These are phyloP conservation scores for Wickerhamiella dianesei DNA, from an alignment of 805 yeast genomes.

Conservation along the genomic window DNA sequence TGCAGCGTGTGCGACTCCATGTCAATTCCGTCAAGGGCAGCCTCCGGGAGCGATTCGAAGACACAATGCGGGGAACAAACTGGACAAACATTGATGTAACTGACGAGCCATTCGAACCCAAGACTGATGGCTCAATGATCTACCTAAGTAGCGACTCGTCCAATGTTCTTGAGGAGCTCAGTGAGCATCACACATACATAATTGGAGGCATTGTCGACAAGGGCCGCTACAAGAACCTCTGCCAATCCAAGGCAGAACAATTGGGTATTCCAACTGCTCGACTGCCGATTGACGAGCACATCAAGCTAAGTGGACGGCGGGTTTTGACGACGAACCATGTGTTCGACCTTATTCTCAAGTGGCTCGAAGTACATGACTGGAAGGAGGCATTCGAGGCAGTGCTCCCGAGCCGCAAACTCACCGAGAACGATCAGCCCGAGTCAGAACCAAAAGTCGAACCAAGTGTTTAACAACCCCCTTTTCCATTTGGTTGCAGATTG, in stretches of 20 bases:
- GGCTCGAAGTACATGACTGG: slow-evolving; percentile 76
- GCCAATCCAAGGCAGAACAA: slow-evolving; percentile 65
- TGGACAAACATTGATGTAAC: slow-evolving; percentile 45
- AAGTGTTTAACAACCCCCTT: no score
- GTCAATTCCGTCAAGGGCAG: slow-evolving; percentile 55
- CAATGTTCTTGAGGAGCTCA: slow-evolving; percentile 47
- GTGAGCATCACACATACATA: slow-evolving; percentile 61
- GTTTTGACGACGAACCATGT: slow-evolving; percentile 93
- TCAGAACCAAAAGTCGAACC: slow-evolving; percentile 1
- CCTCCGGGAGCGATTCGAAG: slow-evolving; percentile 56
- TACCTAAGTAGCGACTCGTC: slow-evolving; percentile 84
- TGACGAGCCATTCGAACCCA: neutral
- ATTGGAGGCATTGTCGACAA: slow-evolving; percentile 96
- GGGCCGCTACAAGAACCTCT: slow-evolving; percentile 70
- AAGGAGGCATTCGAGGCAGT: slow-evolving; percentile 73
- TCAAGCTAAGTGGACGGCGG: slow-evolving; percentile 68
- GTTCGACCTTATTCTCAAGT: slow-evolving; percentile 69
- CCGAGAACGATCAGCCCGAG: slow-evolving; percentile 3
- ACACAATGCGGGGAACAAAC: slow-evolving; percentile 41
- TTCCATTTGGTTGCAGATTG: neutral
- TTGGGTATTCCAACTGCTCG: slow-evolving; percentile 61
- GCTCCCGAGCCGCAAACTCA: slow-evolving; percentile 64
- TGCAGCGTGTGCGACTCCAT: slow-evolving; percentile 41
- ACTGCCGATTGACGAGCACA: slow-evolving; percentile 76
- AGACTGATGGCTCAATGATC: slow-evolving; percentile 22